Evolutionary conservation across 1,284 basidiomycete species (phyloP), one percentile per base, ranked within the genome.

Genomic region (Chalciporus sp.): DNA sequence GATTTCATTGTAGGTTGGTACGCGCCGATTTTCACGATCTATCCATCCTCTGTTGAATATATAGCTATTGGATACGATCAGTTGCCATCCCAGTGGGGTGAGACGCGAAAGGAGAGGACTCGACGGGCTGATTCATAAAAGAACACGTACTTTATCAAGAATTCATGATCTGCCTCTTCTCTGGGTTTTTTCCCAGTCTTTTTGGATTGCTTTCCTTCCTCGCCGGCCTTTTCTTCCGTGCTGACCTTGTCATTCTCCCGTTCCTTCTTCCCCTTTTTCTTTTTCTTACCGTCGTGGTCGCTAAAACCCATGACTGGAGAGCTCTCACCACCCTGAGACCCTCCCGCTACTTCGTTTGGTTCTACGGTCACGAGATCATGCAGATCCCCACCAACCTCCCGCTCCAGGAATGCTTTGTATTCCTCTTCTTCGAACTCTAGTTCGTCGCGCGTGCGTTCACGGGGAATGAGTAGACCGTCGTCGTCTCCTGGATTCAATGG

Each of bases 41-140:
- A 98, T 87, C 95, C 95, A 98, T 1, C 95, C 95, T 37, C 95
- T 90, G 69, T 95, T 94, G 19, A 96, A 77, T 58, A 98, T 96
- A 71, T 96, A 98, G 71, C 94, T 96, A 59, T 14, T 16, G 5
- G 8, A 55, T 48, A 31, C 2, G 33, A 33, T 64, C 47, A 65
- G 14, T 42, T 14, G 2, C 12, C 23, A 44, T 33, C 37, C 2
- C 23, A 27, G 33, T 42, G 4, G 29, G 47, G 14, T 40, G 31
- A 50, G 17, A 37, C 47, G 42, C 29, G 50, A 35, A 16, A 6
- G 27, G 4, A 16, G 26, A 20, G n/a, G n/a, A 46, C 26, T 26
- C 47, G 33, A 28, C 41, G 16, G 16, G 5, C 42, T 47, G 31
- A 20, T 54, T 52, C 41, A 28, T 56, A 29, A 27, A 55, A 17